Base-by-base conservation (phyloP, 2,329 filamentous ascomycete genomes). In the Aspergillus arachidicola region DNA sequence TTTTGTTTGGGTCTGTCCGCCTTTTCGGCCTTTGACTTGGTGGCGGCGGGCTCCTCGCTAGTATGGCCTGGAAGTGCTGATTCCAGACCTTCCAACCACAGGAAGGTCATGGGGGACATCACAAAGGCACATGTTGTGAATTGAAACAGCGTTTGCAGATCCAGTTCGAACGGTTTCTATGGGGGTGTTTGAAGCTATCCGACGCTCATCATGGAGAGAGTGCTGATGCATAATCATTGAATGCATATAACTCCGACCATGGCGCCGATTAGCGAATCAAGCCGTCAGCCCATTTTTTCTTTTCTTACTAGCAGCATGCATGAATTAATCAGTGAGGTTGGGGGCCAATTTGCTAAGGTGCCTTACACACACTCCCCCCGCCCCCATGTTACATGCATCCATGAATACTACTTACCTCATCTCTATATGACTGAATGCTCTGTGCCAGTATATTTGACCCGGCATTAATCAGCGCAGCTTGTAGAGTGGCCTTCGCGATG, bases 41-140 rank as follows among this genome's bases (percentile, higher is more conserved):
- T 53, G 30, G 26, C 53, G 23, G 34, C 50, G 23, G 34, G 28
- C 3, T 28, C 57, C 34, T 66, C 57, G 16, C 16, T 41, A 41
- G 61, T 62, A 38, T 60, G 80, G 0, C 83, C 84, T 0, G 86
- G 85, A 60, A 86, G 86, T 11, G 73, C 79, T 26, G 78, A 76
- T 73, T 87, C 85, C 34, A 87, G 80, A 34, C 80, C 80, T 60
- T 83, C 80, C 68, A 88, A 85, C 86, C 86, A 88, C 60, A 84
- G 75, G 68, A 85, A 87, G 66, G 86, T 87, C 57, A 86, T 82
- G 7, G 86, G 86, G 1, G 85, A 81, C 5, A 83, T 83, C 48
- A 87, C 74, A 60, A 87, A 73, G 3, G 84, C 80, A 58, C 85
- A 80, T 43, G 82, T 76, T 45, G 85, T 80, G 73, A 88, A 88